A percentile compares a stretch with the other conserved stretches of the same genome.
Evolutionary conservation across 2,329 filamentous ascomycete genomes (phyloP).

Genomic region (Sporothrix pseudoabietina): DNA sequence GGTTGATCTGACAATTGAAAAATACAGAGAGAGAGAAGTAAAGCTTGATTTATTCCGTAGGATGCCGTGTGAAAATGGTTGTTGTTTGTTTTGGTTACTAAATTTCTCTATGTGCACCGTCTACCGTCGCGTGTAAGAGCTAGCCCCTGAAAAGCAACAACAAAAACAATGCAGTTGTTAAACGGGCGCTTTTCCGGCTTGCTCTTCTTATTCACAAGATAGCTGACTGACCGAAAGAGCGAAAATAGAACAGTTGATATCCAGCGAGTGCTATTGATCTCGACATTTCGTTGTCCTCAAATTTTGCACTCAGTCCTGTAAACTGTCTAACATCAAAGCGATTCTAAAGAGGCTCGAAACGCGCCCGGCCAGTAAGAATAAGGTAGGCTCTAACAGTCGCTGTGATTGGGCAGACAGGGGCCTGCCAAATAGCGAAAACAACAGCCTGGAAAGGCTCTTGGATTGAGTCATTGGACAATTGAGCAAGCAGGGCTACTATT

Average conservation of each 20-base stretch:
- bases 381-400: not conserved
- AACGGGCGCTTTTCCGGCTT: not conserved
- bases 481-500: conserved; percentile 3
- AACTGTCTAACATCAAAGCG: not conserved
- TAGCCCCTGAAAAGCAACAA: conserved; percentile 10
- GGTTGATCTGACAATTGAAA: not conserved
- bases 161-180: conserved; percentile 1
- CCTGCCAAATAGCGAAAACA: not conserved
- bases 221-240: too few relatives aligned
- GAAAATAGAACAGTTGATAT: conserved; percentile 2
- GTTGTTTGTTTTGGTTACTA: not conserved
- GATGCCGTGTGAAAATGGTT: not conserved
- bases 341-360: not conserved
- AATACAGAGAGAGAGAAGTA: not conserved
- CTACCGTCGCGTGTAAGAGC: not conserved
- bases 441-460: not conserved
- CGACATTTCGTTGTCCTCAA: not conserved
- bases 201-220: not conserved
- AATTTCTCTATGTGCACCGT: not conserved
- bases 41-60: not conserved
- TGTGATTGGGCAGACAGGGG: not conserved
- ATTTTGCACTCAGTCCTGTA: not conserved
- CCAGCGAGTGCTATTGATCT: not conserved
- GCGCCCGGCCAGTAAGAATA: not conserved
- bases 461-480: conserved; percentile 2